Conservation (phyloP, 768 basidiomycete genomes). For the Pisolithus orientalis region DNA sequence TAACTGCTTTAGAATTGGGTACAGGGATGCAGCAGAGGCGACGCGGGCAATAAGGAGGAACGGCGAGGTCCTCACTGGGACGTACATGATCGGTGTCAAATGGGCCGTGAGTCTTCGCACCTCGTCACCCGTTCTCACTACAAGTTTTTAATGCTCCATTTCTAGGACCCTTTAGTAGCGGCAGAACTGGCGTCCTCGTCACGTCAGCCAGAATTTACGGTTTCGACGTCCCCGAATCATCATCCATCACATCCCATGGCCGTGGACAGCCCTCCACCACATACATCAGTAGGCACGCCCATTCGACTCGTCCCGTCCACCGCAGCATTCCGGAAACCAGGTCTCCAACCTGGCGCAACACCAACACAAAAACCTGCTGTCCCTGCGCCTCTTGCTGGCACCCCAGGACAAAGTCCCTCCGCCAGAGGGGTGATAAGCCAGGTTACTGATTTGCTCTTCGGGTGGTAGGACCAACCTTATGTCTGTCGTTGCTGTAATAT, state of each 20-base stretch:
- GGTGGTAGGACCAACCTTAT: constrained; percentile 47
- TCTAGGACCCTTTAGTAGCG: constrained; percentile 56
- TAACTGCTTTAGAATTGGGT: constrained; percentile 83
- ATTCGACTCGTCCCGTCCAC: constrained; percentile 66
- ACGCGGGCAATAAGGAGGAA: constrained; percentile 75
- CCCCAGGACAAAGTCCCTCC: constrained; percentile 30
- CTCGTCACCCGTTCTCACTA: background rate
- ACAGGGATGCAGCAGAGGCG: constrained; percentile 63
- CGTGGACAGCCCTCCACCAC: constrained; percentile 36
- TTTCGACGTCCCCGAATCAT: constrained; percentile 3
- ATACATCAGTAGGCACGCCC: constrained; percentile 58
- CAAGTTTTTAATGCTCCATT: constrained; percentile 2
- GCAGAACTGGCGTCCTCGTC: constrained; percentile 41
- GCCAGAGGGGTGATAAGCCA: constrained; percentile 61
- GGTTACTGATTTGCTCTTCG: constrained; percentile 76
- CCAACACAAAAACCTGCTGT: constrained; percentile 18
- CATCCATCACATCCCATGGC: constrained; percentile 38
- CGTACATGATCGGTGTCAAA: constrained; percentile 82
- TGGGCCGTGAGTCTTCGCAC: constrained; percentile 59
- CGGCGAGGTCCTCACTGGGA: constrained; percentile 69
- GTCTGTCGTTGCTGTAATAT: background rate
- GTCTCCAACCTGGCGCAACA: constrained; percentile 14
- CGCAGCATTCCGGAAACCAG: constrained; percentile 61
- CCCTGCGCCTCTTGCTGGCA: constrained; percentile 5
- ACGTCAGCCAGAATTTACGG: constrained; percentile 14